A percentile compares a stretch with the other conserved stretches of the same genome.
phyloP scores from a whole-genome alignment of 2,329 filamentous ascomycete species.

The Arthroderma sp. region DNA sequence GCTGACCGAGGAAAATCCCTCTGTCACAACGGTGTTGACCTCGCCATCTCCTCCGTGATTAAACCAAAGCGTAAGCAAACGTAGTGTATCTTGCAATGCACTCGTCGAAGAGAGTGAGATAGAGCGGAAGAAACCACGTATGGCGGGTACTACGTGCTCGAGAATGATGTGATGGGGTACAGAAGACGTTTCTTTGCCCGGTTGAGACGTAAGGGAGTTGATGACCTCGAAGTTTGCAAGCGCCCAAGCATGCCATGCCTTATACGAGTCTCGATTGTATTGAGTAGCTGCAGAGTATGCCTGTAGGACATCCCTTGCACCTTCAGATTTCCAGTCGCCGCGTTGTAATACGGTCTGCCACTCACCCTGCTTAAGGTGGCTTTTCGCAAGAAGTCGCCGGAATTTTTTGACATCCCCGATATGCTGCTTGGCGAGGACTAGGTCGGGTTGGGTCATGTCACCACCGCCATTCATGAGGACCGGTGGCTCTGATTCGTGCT shows the following conservation, averaged over 20 bases:
- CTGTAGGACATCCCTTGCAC: conserved; percentile 76
- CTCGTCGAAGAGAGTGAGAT: conserved; percentile 85
- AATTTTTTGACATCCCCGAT: conserved; percentile 42
- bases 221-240: conserved; percentile 97
- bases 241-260: conserved; percentile 98
- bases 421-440: conserved; percentile 25
- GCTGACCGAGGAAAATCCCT: conserved; percentile 82
- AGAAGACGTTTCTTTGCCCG: conserved; percentile 42
- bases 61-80: conserved; percentile 91
- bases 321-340: conserved; percentile 76
- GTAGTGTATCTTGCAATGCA: conserved; percentile 87
- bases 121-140: conserved; percentile 93
- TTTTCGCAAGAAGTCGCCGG: conserved; percentile 72
- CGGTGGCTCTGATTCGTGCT: conserved; percentile 31
- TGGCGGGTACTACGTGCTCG: conserved; percentile 85
- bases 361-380: conserved; percentile 89
- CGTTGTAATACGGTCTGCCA: conserved; percentile 82
- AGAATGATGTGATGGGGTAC: conserved; percentile 57
- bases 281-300: conserved; percentile 86
- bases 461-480: conserved; percentile 34
- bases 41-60: conserved; percentile 78
- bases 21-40: conserved; percentile 75
- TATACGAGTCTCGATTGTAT: conserved; percentile 93
- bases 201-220: conserved; percentile 58
- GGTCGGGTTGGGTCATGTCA: conserved; percentile 28